Evolutionary conservation across 139 green algal species (phyloP), one percentile per base, ranked within the genome.

Genomic region (Volvox reticuliferus): DNA sequence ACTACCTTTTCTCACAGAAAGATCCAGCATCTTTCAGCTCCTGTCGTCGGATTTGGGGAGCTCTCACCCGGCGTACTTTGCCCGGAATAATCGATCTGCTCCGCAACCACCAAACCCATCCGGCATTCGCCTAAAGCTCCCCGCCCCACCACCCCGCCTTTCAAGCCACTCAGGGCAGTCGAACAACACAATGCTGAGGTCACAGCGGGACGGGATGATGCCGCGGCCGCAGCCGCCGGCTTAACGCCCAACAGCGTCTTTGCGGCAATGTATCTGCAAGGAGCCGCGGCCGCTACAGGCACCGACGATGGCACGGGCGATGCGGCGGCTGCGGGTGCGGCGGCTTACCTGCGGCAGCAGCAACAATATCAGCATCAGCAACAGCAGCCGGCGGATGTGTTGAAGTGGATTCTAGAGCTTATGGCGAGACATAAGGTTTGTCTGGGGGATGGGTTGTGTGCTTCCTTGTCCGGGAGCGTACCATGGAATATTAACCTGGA

Each of bases 401-500:
- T 93, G 21, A 82, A 33, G 17, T 33, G 91, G 61, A 68, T 94
- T 13, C 79, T 88, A 0, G 61, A 89, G 33, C 85, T 88, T 82
- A 89, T 92, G 88, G 20, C 36, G 0, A 28, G 76, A 13, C 44
- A 77, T 36, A 91, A 88, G 90, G 90, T 93, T 44, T 24, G 35
- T 36, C 0, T 33, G 16, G 65, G n/a, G 65, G 65, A 73, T 24
- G 44, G 18, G 44, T 55, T 55, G 44, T 55, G 44, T 55, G 5
- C 9, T 9, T 55, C 9, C 5, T 55, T 55, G 44, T 55, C 44
- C n/a, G n/a, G n/a, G n/a, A 55, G 44, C 44, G 44, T 9, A 55
- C 5, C 44, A 9, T 5, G 44, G 44, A 55, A 55, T 9, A 55
- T 55, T 5, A 55, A 55, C 44, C 44, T 55, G 44, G 44, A 55